A percentile compares a stretch with the other conserved stretches of the same genome.
Evolutionary conservation across 257 asterid species (phyloP).

Genomic region (Ocimum tenuiflorum): DNA sequence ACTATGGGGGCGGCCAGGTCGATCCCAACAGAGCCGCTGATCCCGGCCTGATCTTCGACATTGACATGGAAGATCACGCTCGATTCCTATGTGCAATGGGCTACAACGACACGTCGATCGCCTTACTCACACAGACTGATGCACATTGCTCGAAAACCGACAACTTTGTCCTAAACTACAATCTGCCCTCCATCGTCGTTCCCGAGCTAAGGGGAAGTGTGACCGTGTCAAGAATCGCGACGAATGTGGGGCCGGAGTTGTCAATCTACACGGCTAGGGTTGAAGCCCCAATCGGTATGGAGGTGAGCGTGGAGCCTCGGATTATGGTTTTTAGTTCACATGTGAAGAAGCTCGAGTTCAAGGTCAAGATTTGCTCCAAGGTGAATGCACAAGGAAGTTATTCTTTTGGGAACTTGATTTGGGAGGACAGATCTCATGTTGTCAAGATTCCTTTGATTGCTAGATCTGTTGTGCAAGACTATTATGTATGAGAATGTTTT

Average conservation of each 20-base stretch:
- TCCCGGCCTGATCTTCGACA: conserved; percentile 32
- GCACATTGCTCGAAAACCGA: neutral
- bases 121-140: conserved; percentile 6
- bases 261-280: conserved; percentile 22
- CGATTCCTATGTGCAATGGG: conserved; percentile 31
- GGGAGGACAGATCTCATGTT: conserved; percentile 35
- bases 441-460: conserved; percentile 33
- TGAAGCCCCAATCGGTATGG: conserved; percentile 21
- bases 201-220: conserved; percentile 23
- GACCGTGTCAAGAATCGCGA: conserved; percentile 25
- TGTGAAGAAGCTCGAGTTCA: conserved; percentile 19
- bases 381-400: conserved; percentile 22
- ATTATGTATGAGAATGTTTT: neutral
- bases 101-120: conserved; percentile 23
- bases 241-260: conserved; percentile 28
- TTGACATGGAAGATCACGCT: conserved; percentile 12
- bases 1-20: conserved; percentile 34
- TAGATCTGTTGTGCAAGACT: conserved; percentile 7
- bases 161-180: conserved; percentile 25
- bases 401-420: conserved; percentile 31
- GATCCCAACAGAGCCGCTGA: conserved; percentile 34
- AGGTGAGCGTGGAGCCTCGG: conserved; percentile 29
- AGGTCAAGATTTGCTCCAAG: conserved; percentile 24
- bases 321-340: conserved; percentile 15
- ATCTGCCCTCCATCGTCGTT: conserved; percentile 32